Evolutionary conservation across 2,329 filamentous ascomycete genomes (phyloP).

Genomic region (Ilyonectria sp.): DNA sequence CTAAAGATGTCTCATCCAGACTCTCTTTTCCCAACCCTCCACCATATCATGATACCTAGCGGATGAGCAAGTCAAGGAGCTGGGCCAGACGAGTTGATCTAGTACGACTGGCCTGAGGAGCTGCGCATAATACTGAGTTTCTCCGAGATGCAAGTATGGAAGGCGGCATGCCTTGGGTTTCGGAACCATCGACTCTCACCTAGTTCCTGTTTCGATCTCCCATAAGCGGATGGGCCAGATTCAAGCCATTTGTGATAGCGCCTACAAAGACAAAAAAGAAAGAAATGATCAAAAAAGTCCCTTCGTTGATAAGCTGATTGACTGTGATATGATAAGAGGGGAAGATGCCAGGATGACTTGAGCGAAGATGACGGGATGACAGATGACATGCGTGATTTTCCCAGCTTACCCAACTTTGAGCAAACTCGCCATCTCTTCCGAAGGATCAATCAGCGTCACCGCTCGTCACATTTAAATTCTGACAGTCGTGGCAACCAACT

Average conservation of each 20-base stretch:
- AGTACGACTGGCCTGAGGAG: conserved; percentile 37
- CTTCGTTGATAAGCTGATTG: no score
- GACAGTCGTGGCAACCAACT: background rate
- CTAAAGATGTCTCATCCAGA: conserved; percentile 1
- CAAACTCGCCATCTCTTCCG: background rate
- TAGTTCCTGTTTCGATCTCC: conserved; percentile 9
- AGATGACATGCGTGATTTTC: no score
- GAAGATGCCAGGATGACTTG: background rate
- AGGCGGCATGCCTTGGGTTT: conserved; percentile 12
- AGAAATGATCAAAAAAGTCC: conserved; percentile 38
- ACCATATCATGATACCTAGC: conserved; percentile 44
- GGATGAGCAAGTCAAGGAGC: conserved; percentile 35
- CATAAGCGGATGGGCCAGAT: conserved; percentile 24
- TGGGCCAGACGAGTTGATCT: conserved; percentile 6
- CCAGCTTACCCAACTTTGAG: no score
- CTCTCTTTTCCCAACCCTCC: background rate
- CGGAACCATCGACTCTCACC: conserved; percentile 33
- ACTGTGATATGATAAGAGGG: background rate
- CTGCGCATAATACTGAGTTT: conserved; percentile 5
- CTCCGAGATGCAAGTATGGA: background rate
- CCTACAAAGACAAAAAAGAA: conserved; percentile 42
- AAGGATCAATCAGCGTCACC: background rate
- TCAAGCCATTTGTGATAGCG: conserved; percentile 41
- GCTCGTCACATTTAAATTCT: background rate
- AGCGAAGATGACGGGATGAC: background rate